Conservation (phyloP, 768 basidiomycete species). For the Lentinula edodes region DNA sequence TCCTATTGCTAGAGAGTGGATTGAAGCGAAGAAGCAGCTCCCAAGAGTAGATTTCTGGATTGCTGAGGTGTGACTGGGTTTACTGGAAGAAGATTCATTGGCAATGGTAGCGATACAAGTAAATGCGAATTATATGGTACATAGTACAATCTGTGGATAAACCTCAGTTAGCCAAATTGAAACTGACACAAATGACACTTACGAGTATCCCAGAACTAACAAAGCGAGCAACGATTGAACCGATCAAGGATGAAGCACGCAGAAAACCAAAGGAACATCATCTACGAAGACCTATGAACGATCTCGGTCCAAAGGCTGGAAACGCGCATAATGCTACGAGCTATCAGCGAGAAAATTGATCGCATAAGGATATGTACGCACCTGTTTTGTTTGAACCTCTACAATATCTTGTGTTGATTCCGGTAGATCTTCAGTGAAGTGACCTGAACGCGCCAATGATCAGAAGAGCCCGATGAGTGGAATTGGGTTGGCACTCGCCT, state of each 20-base stretch:
- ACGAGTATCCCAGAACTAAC: no score
- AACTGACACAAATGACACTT: no score
- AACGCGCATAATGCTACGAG: slow-evolving; percentile 5
- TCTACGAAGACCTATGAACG: neutral
- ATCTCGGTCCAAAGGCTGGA: slow-evolving; percentile 7
- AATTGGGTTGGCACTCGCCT: slow-evolving; percentile 40
- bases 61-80: no score
- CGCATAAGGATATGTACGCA: neutral
- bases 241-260: neutral
- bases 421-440: slow-evolving; percentile 78
- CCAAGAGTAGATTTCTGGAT: no score
- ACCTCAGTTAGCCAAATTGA: no score
- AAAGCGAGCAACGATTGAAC: no score
- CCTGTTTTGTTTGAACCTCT: slow-evolving; percentile 75
- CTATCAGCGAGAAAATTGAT: neutral
- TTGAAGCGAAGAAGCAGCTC: no score
- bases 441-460: slow-evolving; percentile 39
- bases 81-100: no score
- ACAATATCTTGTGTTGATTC: slow-evolving; percentile 93
- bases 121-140: no score
- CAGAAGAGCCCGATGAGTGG: neutral
- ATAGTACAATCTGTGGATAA: no score
- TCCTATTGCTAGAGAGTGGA: no score
- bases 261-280: neutral
- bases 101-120: no score